Base-by-base conservation (phyloP, 352 stramenopile genomes). In the Phytophthora boehmeriae region DNA sequence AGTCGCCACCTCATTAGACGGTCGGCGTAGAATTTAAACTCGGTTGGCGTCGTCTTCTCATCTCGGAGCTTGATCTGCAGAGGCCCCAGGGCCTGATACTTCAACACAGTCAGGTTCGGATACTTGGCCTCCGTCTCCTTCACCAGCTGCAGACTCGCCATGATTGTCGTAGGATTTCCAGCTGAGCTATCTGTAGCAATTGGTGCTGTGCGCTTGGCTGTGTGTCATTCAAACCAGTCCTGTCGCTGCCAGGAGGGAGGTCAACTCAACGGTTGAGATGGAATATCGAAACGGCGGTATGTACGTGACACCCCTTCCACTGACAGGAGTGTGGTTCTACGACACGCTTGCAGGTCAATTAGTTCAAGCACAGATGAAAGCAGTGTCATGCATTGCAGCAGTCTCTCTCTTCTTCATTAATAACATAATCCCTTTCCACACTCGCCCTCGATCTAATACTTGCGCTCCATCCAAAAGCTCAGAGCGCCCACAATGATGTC, bases 21-120 rank as follows among this genome's bases (percentile, higher is more conserved):
- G 59, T 93, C 83, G 27, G 83, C 81, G 58, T 84, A 93, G 57
- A 87, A 78, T 73, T 91, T 93, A 64, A 93, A 93, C 51, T 90
- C 68, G 32, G 75, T 83, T 28, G 87, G 81, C 34, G 81, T 66
- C 68, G 80, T 89, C 32, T 73, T 75, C 55, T 80, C 60, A 56
- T 93, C 81, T 52, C 83, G 83, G 63, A 93, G 71, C 59, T 91
- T 90, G 60, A 89, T 83, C 48, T 88, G 73, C 53, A 93, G 74
- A 57, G 80, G 66, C 36, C 66, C 68, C 53, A 93, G 66, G 42
- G 83, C 79, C 52, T 73, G 80, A 70, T 89, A 84, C 61, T 74
- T 73, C 45, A 93, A 71, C 53, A 93, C 80, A 28, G 76, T 67
- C 17, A 93, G 63, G 63, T 85, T 88, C 41, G 66, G 50, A 64